Conservation (phyloP, 116 monocot species). For the Dioscorea cayenensis region DNA sequence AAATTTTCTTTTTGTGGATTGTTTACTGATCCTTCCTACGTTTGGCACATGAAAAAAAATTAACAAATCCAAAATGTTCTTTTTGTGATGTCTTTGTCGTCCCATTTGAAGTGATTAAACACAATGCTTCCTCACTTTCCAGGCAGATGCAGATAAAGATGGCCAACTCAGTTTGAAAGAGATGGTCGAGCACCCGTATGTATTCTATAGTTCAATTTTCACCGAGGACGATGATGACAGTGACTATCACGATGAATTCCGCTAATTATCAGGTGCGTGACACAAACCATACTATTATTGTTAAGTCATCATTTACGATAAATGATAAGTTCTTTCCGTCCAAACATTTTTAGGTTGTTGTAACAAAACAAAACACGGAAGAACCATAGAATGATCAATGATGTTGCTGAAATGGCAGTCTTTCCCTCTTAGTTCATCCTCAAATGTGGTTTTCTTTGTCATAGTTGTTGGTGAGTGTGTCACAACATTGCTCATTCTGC, state of each 20-base stretch:
- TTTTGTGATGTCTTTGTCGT: too few relatives aligned
- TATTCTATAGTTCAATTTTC: constrained; percentile 86
- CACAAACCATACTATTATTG: background rate
- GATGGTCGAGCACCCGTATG: constrained; percentile 84
- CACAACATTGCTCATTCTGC: too few relatives aligned
- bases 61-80: too few relatives aligned
- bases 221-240: constrained; percentile 46
- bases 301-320: background rate
- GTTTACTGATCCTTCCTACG: too few relatives aligned
- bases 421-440: too few relatives aligned
- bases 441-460: too few relatives aligned
- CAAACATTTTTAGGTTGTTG: constrained; percentile 3
- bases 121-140: constrained; percentile 8
- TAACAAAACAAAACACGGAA: too few relatives aligned
- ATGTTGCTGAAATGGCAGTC: too few relatives aligned
- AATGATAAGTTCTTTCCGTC: constrained; percentile 15
- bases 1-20: too few relatives aligned
- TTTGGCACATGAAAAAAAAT: too few relatives aligned
- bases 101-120: background rate
- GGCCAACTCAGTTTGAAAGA: constrained; percentile 72
- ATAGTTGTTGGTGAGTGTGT: too few relatives aligned
- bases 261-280: constrained; percentile 29
- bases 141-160: constrained; percentile 88
- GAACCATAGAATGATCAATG: too few relatives aligned
- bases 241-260: constrained; percentile 77